Conservation (phyloP, 768 basidiomycete species). For the Pilatotrama ljubarskyi region DNA sequence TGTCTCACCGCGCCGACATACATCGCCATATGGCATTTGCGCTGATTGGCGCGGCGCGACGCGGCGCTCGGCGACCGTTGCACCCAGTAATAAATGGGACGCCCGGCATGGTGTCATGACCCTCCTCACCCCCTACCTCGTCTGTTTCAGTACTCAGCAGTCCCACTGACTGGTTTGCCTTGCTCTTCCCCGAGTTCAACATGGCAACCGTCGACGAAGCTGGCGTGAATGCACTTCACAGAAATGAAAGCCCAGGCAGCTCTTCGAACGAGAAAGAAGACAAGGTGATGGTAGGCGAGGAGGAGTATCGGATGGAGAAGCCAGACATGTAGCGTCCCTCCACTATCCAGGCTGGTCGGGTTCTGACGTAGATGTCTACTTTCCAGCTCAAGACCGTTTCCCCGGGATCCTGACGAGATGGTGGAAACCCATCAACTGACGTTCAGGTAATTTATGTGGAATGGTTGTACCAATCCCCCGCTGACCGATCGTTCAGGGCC, state of each 20-base stretch:
- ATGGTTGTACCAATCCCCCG: background rate
- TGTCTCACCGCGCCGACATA: too few relatives aligned
- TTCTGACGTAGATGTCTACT: background rate
- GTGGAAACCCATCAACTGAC: constrained; percentile 56
- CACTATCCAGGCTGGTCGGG: background rate
- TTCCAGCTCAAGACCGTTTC: constrained; percentile 45
- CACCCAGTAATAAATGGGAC: too few relatives aligned
- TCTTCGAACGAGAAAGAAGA: background rate
- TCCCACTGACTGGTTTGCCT: too few relatives aligned
- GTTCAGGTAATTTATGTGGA: constrained; percentile 34
- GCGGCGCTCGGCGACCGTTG: too few relatives aligned
- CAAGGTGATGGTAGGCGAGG: background rate
- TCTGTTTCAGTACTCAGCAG: too few relatives aligned
- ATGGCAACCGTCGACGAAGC: background rate
- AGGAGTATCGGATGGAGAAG: background rate
- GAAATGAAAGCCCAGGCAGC: background rate
- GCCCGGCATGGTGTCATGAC: too few relatives aligned
- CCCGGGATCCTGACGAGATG: constrained; percentile 48
- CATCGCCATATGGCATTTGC: too few relatives aligned
- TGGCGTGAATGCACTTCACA: background rate
- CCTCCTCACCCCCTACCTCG: too few relatives aligned
- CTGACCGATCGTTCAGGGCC: background rate
- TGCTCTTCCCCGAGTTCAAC: background rate
- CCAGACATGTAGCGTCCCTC: background rate
- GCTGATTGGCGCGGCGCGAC: too few relatives aligned